Base-by-base conservation (phyloP, 768 basidiomycete species). In the Russula sp. region DNA sequence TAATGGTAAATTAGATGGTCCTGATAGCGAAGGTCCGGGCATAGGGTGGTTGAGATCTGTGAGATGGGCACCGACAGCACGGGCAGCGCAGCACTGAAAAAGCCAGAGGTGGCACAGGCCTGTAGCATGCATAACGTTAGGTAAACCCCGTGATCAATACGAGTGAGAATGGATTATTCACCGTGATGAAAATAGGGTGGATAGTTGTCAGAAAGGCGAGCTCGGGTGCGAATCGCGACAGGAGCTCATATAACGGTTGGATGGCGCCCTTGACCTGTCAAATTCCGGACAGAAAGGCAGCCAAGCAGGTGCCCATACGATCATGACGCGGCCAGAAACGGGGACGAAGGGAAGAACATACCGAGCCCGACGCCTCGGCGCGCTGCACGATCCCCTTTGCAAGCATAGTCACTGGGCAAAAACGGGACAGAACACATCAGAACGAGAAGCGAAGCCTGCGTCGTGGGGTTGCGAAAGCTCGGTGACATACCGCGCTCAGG, bases 1-100 rank as follows among this genome's bases (percentile, higher is more conserved):
- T 93, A 93, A 75, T 94, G 90, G 70, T 93, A 93, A n/a, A 81
- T 73, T 25, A 96, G 78, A 68, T 87, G 87, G 71, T 94, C 93
- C 65, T 81, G 84, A 74, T 91, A 93, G 36, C 72, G 73, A 57
- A 95, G 74, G 62, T 91, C 88, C 7, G 65, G 60, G 2, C 82
- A 83, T n/a, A 81, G 70, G 0, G 70, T 64, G 2, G 75, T 78
- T 70, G 87, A 85, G 59, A 93, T 79, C 46, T 81, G 77, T 13
- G 83, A 83, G 65, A 93, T 86, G 18, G 87, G 84, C n/a, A 75
- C 69, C 11, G 69, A 52, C 11, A 93, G 81, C 18, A 93, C 68
- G 1, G 83, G 83, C 13, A 88, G 76, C 0, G 88, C 86, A 1
- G 77, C 70, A 1, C 75, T 65, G 69, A 82, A 88, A 67, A 80